A percentile compares a stretch with the other conserved stretches of the same genome.
Evolutionary conservation across 768 basidiomycete genomes (phyloP).

Genomic region (Guyanaporus albipodus): DNA sequence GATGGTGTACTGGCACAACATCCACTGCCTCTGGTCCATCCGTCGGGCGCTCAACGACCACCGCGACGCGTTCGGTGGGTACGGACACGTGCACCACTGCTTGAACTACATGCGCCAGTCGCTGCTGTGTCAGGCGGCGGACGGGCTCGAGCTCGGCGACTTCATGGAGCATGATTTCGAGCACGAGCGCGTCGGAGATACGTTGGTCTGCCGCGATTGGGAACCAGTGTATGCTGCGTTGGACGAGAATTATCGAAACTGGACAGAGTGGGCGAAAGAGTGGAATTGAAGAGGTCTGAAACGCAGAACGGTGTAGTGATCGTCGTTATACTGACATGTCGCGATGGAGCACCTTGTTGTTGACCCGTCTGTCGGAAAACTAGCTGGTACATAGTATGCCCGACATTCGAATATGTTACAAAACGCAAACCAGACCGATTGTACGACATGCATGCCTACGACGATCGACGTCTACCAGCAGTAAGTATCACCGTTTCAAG

Average conservation of each 20-base stretch:
- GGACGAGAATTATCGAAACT: slow-evolving; percentile 5
- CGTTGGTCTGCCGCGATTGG: slow-evolving; percentile 13
- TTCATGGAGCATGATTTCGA: slow-evolving; percentile 14
- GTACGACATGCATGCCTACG: no score
- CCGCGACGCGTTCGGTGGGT: slow-evolving; percentile 3
- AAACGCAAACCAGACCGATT: no score
- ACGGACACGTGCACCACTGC: slow-evolving; percentile 12
- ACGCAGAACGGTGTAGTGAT: background rate
- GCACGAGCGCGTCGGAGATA: slow-evolving; percentile 9
- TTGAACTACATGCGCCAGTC: slow-evolving; percentile 14
- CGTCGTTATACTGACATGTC: background rate
- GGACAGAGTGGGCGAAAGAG: slow-evolving; percentile 8
- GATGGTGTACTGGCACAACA: slow-evolving; percentile 8
- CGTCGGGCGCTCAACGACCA: slow-evolving; percentile 10
- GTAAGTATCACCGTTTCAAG: no score
- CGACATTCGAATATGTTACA: no score
- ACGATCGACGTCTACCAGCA: no score
- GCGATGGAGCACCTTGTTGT: background rate
- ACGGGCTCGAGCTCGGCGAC: slow-evolving; percentile 13
- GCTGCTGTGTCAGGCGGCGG: slow-evolving; percentile 14
- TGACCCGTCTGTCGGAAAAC: no score
- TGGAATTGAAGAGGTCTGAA: slow-evolving; percentile 16
- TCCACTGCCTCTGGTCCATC: slow-evolving; percentile 15
- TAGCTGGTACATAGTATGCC: no score
- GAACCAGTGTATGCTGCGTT: background rate